These are phyloP conservation scores for Rhizomucor miehei DNA, from an alignment of 371 early-diverging fungal species.

Conservation along the genomic window DNA sequence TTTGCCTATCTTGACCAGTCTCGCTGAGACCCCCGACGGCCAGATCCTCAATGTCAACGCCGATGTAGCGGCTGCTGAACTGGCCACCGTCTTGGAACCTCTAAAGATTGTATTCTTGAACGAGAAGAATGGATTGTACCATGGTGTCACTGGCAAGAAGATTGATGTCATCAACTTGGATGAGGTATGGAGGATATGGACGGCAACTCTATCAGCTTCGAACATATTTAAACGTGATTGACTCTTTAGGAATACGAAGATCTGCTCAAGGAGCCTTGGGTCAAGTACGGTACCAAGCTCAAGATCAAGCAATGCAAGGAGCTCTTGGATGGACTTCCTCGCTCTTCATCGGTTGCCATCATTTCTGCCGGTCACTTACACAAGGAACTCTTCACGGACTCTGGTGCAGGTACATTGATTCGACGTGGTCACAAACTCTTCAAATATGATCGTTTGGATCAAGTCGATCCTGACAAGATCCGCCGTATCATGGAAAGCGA, in stretches of 20 bases:
- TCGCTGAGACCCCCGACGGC: slow-evolving; percentile 95
- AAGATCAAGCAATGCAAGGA: slow-evolving; percentile 96
- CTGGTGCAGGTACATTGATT: slow-evolving; percentile 94
- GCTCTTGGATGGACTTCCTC: slow-evolving; percentile 89
- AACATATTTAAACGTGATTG: background rate
- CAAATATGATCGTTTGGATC: slow-evolving; percentile 59
- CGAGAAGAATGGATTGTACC: slow-evolving; percentile 92
- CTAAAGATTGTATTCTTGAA: slow-evolving; percentile 95
- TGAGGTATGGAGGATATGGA: slow-evolving; percentile 71
- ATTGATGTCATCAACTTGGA: slow-evolving; percentile 94
- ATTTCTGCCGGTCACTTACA: slow-evolving; percentile 94
- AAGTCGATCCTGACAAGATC: slow-evolving; percentile 81
- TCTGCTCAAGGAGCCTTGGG: slow-evolving; percentile 91
- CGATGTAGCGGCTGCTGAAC: slow-evolving; percentile 95
- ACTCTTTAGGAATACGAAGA: slow-evolving; percentile 64
- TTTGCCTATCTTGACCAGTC: slow-evolving; percentile 90
- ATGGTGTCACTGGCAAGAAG: slow-evolving; percentile 90
- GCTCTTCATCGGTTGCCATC: slow-evolving; percentile 94
- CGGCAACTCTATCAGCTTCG: background rate
- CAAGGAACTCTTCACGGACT: slow-evolving; percentile 96
- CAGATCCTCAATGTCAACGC: slow-evolving; percentile 98
- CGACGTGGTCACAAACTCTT: slow-evolving; percentile 91
- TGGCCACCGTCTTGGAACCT: slow-evolving; percentile 93
- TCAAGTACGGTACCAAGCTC: slow-evolving; percentile 93
- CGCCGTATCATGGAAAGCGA: slow-evolving; percentile 77